Evolutionary conservation across 2,329 filamentous ascomycete genomes (phyloP), one percentile per base, ranked within the genome.

Genomic region (Pestalotiopsis sp.): DNA sequence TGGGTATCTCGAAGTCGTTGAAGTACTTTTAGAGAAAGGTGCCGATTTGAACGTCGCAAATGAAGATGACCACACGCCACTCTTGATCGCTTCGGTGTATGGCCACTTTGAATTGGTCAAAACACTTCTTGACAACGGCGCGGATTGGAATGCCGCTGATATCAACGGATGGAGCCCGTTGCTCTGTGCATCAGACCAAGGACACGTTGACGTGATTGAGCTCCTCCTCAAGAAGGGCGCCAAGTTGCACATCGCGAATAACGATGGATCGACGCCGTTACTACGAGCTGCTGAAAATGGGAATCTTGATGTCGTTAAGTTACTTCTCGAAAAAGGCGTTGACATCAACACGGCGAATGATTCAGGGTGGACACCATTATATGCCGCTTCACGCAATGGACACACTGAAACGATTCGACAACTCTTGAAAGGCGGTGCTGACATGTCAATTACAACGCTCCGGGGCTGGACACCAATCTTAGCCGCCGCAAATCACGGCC

Each of bases 41-140:
- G 76, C 76, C 0, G 76, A 80, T 4, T 25, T 9, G 17, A 25
- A 0, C 17, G 79, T 1, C 69, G 79, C 12, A 23, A 23, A 23
- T 23, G 3, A 23, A 23, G 23, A 23, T 23, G 72, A 80, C 0
- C 74, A 3, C 2, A 45, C 9, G 4, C 4, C 41, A 4, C 17
- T 12, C 4, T 4, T 17, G 17, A 3, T 9, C 23, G 56, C 56
- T 58, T 7, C 56, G 4, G 11, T 3, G 5, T 3, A 58, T 3
- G 56, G 56, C 1, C 56, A 45, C 4, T 45, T 45, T 14, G 41
- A 45, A 39, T 7, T 39, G 13, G 38, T 39, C 13, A 39, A 39
- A 17, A 7, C 17, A 57, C 49, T 57, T n/a, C 56, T 58, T 27
- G 56, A 58, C 2, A 58, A 9, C 3, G 56, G 56, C 2, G 56